Base-by-base conservation (phyloP, 2,329 filamentous ascomycete species). In the Colletotrichum neosansevieriae region DNA sequence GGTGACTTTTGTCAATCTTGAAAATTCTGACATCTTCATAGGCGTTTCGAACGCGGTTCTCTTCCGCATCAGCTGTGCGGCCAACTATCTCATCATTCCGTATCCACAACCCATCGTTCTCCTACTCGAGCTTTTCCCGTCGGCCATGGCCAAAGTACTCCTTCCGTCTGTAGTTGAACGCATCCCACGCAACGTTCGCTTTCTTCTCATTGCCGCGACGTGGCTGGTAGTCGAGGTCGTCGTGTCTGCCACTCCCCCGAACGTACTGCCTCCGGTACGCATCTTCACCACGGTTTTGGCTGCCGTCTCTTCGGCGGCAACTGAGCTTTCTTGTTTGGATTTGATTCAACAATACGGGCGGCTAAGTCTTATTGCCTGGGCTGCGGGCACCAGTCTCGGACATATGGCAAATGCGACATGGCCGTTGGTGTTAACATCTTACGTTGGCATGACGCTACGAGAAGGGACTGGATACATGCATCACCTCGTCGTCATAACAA, bases 61-160 rank as follows among this genome's bases (percentile, higher is more conserved):
- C 4, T 73, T 76, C 0, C 75, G 73, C 57, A 72, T 78, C 47
- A 73, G 77, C 42, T 74, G 75, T 61, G 74, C 76, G 4, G 73
- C 75, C 58, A 77, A 77, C 63, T 79, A 80, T 47, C 76, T 79
- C 69, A 77, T 78, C 54, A 74, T 79, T 54, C 77, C 78, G 0
- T 79, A 76, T 51, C 73, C 77, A 1, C 73, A 74, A 40, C 74
- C 75, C 58, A 56, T 74, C 51, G 76, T 80, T 56, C 38, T 77
- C 36, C 67, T 79, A 44, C 73, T 80, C 32, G 75, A 79, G 56
- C 70, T 73, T 4, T 44, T 78, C 1, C 77, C 79, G 5, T 74
- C 71, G 11, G 63, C 80, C 6, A 44, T 69, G 11, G 68, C 70
- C n/a, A 80, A 78, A 38, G 63, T 76, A 17, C 4, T 72, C 6